Evolutionary conservation across 169 alveolate genomes (phyloP).

Genomic region (Cryptosporidium parvum): DNA sequence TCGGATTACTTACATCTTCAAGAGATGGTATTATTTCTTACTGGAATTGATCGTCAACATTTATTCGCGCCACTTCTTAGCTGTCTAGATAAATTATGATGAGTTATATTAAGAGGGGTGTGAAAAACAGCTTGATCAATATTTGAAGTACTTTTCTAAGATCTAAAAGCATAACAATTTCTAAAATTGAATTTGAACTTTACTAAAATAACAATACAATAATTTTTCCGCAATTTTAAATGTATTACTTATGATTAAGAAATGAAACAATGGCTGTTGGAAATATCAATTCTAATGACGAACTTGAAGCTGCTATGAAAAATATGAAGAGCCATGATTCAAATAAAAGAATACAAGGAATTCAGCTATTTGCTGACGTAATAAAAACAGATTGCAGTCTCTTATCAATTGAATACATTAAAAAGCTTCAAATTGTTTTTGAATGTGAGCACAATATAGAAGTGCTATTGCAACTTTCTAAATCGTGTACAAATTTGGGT

Average conservation of each 20-base stretch:
- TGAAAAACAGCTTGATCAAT: neutral
- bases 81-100: neutral
- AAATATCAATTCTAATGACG: neutral
- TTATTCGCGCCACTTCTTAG: neutral
- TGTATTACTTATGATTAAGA: neutral
- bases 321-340: constrained; percentile 41
- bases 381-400: neutral
- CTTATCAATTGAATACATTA: neutral
- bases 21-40: constrained; percentile 72
- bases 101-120: constrained; percentile 11
- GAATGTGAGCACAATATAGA: constrained; percentile 67
- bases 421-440: constrained; percentile 16
- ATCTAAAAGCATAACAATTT: neutral
- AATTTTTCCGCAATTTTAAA: neutral
- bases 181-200: neutral
- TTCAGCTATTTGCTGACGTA: constrained; percentile 1
- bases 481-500: constrained; percentile 45
- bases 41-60: constrained; percentile 32
- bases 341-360: constrained; percentile 41
- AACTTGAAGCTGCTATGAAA: constrained; percentile 6
- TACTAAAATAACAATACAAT: neutral
- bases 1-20: constrained; percentile 52
- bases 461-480: constrained; percentile 43
- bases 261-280: neutral
- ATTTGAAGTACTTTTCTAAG: neutral